Conservation (phyloP, 164 flowering plant species). For the Nymphaea thermarum region DNA sequence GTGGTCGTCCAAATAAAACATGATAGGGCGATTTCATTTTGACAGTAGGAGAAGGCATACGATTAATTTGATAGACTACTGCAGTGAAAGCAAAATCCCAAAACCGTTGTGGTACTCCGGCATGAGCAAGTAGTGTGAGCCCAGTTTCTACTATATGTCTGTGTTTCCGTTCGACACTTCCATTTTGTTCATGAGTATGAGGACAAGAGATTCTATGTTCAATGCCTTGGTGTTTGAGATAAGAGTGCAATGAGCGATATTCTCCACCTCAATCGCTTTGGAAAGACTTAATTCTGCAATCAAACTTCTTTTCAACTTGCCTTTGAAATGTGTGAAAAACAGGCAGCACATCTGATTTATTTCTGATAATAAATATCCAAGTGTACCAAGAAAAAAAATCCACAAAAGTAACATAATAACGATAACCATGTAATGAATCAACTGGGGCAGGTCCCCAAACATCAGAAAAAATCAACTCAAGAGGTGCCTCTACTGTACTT, state of each 20-base stretch:
- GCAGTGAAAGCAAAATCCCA: background rate
- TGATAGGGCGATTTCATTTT: background rate
- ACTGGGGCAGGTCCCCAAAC: background rate
- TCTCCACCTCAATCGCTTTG: background rate
- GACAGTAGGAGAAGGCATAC: background rate
- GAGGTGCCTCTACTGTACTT: background rate
- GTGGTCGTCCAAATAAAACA: background rate
- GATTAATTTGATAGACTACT: background rate
- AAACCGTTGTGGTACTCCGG: too few relatives aligned
- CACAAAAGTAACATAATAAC: background rate
- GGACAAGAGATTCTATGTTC: background rate
- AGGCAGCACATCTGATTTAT: background rate
- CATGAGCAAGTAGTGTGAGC: too few relatives aligned
- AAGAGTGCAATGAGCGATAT: background rate
- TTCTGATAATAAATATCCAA: background rate
- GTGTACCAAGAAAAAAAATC: background rate
- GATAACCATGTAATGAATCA: background rate
- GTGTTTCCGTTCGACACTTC: background rate
- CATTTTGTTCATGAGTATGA: background rate
- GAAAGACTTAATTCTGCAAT: background rate
- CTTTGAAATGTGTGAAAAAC: background rate
- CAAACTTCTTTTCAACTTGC: background rate
- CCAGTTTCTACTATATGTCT: background rate
- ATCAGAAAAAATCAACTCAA: background rate
- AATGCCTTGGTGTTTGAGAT: background rate